Conservation (phyloP, 2,329 filamentous ascomycete species). For the Neophaeococcomyces mojaviensis region DNA sequence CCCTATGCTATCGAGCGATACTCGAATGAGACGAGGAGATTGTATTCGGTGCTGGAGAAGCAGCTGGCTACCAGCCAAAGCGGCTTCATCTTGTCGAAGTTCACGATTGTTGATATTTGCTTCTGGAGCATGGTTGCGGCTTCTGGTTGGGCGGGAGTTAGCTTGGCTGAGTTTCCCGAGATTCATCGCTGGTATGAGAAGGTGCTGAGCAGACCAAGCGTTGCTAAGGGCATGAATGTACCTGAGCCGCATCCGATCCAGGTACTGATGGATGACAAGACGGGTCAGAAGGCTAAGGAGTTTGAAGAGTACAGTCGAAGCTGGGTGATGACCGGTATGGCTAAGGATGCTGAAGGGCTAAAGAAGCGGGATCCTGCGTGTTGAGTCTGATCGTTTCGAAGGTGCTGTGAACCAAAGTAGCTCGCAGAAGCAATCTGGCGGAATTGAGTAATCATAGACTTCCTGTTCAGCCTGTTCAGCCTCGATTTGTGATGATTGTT, state of each 20-base stretch:
- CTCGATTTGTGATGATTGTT: too few relatives aligned
- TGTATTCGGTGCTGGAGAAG: constrained; percentile 70
- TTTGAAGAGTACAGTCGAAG: constrained; percentile 35
- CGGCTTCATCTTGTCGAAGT: constrained; percentile 45
- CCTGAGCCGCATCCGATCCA: too few relatives aligned
- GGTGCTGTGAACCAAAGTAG: too few relatives aligned
- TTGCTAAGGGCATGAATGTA: constrained; percentile 69
- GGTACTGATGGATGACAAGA: constrained; percentile 57
- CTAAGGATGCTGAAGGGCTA: too few relatives aligned
- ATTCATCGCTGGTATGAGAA: constrained; percentile 70
- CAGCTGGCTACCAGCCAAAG: constrained; percentile 51
- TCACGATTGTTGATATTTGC: constrained; percentile 62
- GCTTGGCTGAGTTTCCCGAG: constrained; percentile 67
- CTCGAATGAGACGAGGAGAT: constrained; percentile 70
- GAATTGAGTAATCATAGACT: too few relatives aligned
- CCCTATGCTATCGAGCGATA: constrained; percentile 78
- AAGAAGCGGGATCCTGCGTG: constrained; percentile 12
- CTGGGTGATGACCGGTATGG: constrained; percentile 22
- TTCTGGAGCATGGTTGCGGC: constrained; percentile 69
- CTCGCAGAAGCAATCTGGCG: too few relatives aligned
- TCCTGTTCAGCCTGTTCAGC: too few relatives aligned
- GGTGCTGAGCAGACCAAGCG: constrained; percentile 60
- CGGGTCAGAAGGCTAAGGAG: constrained; percentile 47
- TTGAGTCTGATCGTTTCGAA: too few relatives aligned
- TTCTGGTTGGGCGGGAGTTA: constrained; percentile 54